Evolutionary conservation across 257 asterid species (phyloP), one percentile per base, ranked within the genome.

Genomic region (Solanum microdontum): DNA sequence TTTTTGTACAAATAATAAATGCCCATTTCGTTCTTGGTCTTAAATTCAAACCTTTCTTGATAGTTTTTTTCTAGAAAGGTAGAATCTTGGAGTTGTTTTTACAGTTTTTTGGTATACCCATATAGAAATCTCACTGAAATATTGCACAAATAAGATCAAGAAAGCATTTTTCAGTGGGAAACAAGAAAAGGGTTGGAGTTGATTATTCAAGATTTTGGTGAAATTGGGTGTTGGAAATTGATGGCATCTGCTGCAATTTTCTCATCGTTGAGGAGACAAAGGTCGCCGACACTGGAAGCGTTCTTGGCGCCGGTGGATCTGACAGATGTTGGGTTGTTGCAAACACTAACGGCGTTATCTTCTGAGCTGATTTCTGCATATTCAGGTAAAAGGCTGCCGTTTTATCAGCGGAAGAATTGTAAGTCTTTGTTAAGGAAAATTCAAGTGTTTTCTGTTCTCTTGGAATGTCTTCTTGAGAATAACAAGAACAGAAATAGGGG

Each of bases 221-320:
- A 66, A 66, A 66, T 24, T 66, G 8, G 74, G n/a, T 70, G 40
- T 89, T 62, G 84, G 13, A 43, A 79, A 40, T 82, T 82, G 33
- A 95, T 97, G 99, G 98, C 95, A 34, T 94, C 98, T 9, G 97
- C 96, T 88, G 97, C 96, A 86, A 94, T 93, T 55, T 94, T 96
- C 90, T 93, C 98, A 90, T 94, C 99, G 91, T 82, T 94, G 91
- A 92, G 97, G 94, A 89, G 98, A 93, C 95, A 97, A 89, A 89
- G 97, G 84, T 94, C 97, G 87, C 98, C 98, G 84, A 90, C 97
- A 7, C 86, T 94, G 92, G 98, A 97, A 91, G 94, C 97, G 43
- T 93, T 97, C 87, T 91, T 95, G 64, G 94, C 95, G 39, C 98
- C 98, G 79, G 93, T 94, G 88, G 97, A 94, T 92, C 95, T 94